These are phyloP conservation scores for Fomitopsis pulvina DNA, from an alignment of 768 basidiomycete species.

Conservation along the genomic window DNA sequence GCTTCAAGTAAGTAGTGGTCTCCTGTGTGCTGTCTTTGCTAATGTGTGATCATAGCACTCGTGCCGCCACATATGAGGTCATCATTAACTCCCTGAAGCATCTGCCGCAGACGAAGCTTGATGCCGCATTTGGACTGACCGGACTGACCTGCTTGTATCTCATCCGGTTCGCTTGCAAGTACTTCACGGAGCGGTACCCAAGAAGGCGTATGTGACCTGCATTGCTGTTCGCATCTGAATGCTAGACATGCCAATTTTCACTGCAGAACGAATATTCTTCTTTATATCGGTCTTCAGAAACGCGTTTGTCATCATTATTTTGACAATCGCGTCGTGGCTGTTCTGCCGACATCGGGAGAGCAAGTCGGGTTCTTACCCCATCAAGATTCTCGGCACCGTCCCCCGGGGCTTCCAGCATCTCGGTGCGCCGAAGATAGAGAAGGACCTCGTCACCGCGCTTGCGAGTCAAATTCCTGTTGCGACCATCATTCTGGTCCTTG, in stretches of 20 bases:
- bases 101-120: conserved; percentile 58
- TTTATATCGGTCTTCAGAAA: conserved; percentile 73
- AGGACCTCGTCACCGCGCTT: conserved; percentile 55
- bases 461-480: conserved; percentile 74
- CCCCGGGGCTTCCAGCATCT: conserved; percentile 76
- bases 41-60: conserved; percentile 47
- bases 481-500: conserved; percentile 84
- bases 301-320: conserved; percentile 81
- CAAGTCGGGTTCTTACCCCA: conserved; percentile 64
- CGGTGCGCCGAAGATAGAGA: conserved; percentile 39
- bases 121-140: conserved; percentile 87
- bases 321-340: conserved; percentile 85
- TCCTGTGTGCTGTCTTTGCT: conserved; percentile 5
- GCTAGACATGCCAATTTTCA: neutral
- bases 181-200: conserved; percentile 52
- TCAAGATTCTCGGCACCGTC: conserved; percentile 77
- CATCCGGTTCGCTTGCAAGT: conserved; percentile 54
- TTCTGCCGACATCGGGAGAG: conserved; percentile 61
- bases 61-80: conserved; percentile 77
- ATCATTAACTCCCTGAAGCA: conserved; percentile 92
- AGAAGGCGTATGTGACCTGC: conserved; percentile 38
- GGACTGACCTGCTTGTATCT: conserved; percentile 65
- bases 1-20: conserved; percentile 82
- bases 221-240: neutral
- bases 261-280: conserved; percentile 61